Evolutionary conservation across 2,329 filamentous ascomycete genomes (phyloP), one percentile per base, ranked within the genome.

Genomic region (Hypomyces rosellus): DNA sequence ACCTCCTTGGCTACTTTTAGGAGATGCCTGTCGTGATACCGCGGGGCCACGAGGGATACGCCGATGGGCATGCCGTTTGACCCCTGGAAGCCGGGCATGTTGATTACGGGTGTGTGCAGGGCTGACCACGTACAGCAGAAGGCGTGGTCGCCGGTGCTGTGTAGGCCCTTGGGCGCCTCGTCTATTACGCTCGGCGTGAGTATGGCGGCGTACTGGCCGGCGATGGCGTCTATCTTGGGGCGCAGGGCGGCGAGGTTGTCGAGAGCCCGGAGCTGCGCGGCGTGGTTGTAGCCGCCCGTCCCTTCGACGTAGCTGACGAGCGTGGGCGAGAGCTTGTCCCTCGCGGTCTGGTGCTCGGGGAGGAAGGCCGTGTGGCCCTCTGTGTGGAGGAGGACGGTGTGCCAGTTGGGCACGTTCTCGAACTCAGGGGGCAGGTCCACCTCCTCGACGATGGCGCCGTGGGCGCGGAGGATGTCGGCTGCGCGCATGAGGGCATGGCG

Each of bases 61-160:
- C 84, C 83, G 36, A 86, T 72, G 0, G 83, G 84, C 71, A 86
- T 69, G 15, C 61, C 64, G n/a, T 63, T 60, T 2, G 54, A 46
- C 20, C 83, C 82, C 34, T 70, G 64, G 55, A 86, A 85, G 0
- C 81, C 82, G 0, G 82, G 81, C 0, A 86, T 63, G 52, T 86
- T 85, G n/a, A 85, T 64, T 0, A 81, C 78, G 0, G 83, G 83
- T 1, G 73, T 76, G 54, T 86, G 82, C 13, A 86, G 64, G 11
- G 68, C 76, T 20, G 78, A 80, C 77, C 77, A 80, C 1, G 74
- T 71, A 13, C 61, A 58, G 55, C 75, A 76, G 51, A 80, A 79
- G 0, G 65, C 69, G 18, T 78, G 70, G 53, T 71, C 76, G 0
- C 83, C 83, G 0, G 81, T 86, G 46, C 63, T 72, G 4, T 68